phyloP scores from a whole-genome alignment of 2,329 filamentous ascomycete species.

The Rasamsonia emersonii region DNA sequence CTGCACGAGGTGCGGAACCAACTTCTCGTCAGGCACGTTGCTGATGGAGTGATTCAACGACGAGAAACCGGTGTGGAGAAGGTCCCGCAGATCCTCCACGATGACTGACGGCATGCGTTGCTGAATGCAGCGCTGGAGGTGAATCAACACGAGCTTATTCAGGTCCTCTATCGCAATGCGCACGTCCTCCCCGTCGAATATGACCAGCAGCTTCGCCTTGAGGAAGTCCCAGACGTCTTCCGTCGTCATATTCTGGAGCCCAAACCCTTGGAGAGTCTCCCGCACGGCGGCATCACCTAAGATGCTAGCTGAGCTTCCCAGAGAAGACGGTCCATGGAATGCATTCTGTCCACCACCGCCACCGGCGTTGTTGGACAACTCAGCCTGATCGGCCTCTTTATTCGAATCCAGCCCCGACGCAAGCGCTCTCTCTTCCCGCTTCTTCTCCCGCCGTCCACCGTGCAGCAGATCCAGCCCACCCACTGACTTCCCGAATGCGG shows the following conservation, averaged over 20 bases:
- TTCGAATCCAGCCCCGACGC: constrained; percentile 18
- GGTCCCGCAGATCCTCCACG: constrained; percentile 54
- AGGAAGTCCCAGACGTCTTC: constrained; percentile 61
- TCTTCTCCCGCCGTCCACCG: constrained; percentile 72
- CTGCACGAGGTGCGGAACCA: constrained; percentile 86
- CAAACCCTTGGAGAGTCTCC: constrained; percentile 43
- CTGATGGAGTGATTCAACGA: constrained; percentile 77
- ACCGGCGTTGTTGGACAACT: constrained; percentile 19
- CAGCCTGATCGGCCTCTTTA: constrained; percentile 26
- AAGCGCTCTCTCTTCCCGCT: constrained; percentile 57
- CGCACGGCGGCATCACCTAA: constrained; percentile 29
- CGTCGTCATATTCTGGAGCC: constrained; percentile 59
- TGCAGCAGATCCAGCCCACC: constrained; percentile 72
- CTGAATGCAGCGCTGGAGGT: constrained; percentile 55
- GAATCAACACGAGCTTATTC: constrained; percentile 54
- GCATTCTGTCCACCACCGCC: constrained; percentile 17
- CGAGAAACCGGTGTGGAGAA: constrained; percentile 65
- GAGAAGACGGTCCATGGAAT: constrained; percentile 28
- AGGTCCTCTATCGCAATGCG: constrained; percentile 58
- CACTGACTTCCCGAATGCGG: constrained; percentile 68
- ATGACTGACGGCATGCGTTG: constrained; percentile 50
- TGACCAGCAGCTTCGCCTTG: constrained; percentile 53
- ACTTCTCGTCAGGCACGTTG: constrained; percentile 69
- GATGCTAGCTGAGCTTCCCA: constrained; percentile 23
- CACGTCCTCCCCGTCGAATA: constrained; percentile 58